These are phyloP conservation scores for Trichoderma atrobrunneum DNA, from an alignment of 2,329 filamentous ascomycete species.

Conservation along the genomic window DNA sequence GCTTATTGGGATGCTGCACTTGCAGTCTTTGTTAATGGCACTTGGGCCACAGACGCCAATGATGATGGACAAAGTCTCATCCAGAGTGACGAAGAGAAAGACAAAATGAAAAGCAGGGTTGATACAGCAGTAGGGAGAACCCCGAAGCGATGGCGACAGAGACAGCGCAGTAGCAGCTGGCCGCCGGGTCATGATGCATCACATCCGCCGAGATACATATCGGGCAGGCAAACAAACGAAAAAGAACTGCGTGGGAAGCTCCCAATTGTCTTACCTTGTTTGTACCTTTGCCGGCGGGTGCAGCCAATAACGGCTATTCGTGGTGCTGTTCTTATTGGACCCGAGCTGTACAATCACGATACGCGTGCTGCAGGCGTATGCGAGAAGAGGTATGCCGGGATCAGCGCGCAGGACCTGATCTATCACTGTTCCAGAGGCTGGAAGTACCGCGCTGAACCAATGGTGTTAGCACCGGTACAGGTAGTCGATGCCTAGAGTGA, in stretches of 20 bases:
- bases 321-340: background rate
- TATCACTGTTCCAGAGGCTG: background rate
- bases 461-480: background rate
- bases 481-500: background rate
- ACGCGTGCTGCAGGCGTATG: conserved; percentile 11
- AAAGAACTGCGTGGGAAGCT: background rate
- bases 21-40: background rate
- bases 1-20: background rate
- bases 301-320: background rate
- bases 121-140: background rate
- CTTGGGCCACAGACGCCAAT: background rate
- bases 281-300: background rate
- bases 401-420: background rate
- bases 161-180: background rate
- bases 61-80: background rate
- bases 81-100: background rate
- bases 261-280: background rate
- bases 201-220: background rate
- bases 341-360: background rate
- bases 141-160: background rate
- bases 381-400: background rate
- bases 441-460: background rate
- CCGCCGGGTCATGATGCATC: background rate
- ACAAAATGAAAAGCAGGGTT: background rate
- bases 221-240: background rate